A percentile compares a stretch with the other conserved stretches of the same genome.
phyloP scores from a whole-genome alignment of 768 basidiomycete genomes.

The Tremella fuciformis region DNA sequence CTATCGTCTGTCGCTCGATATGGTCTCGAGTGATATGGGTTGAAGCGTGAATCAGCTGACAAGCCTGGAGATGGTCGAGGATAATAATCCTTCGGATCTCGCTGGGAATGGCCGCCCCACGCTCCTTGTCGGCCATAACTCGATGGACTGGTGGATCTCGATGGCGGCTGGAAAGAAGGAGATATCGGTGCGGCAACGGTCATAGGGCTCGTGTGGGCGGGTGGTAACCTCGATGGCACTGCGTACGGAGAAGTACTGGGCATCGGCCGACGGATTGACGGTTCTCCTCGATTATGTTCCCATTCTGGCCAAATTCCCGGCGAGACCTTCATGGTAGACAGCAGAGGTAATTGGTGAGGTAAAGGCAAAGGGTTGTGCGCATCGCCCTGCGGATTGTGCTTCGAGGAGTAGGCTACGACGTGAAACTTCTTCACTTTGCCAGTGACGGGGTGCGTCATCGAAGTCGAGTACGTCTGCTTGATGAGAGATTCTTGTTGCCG shows the following conservation, averaged over 20 bases:
- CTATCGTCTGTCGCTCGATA: no score
- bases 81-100: no score
- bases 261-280: slow-evolving; percentile 11
- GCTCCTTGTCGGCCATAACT: no score
- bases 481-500: slow-evolving; percentile 32
- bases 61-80: no score
- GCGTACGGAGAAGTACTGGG: slow-evolving; percentile 8
- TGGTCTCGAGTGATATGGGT: no score
- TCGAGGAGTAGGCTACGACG: slow-evolving; percentile 43
- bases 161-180: no score
- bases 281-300: slow-evolving; percentile 34
- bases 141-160: no score
- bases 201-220: background rate
- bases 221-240: slow-evolving; percentile 14
- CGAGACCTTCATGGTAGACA: slow-evolving; percentile 31
- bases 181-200: no score
- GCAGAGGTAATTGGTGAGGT: slow-evolving; percentile 39
- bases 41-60: no score
- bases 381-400: slow-evolving; percentile 44
- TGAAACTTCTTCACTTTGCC: slow-evolving; percentile 44
- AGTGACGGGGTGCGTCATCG: slow-evolving; percentile 37
- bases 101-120: no score
- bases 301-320: slow-evolving; percentile 47
- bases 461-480: slow-evolving; percentile 50
- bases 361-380: slow-evolving; percentile 32